These are phyloP conservation scores for Phytophthora gonapodyides DNA, from an alignment of 352 stramenopile species.

Conservation along the genomic window DNA sequence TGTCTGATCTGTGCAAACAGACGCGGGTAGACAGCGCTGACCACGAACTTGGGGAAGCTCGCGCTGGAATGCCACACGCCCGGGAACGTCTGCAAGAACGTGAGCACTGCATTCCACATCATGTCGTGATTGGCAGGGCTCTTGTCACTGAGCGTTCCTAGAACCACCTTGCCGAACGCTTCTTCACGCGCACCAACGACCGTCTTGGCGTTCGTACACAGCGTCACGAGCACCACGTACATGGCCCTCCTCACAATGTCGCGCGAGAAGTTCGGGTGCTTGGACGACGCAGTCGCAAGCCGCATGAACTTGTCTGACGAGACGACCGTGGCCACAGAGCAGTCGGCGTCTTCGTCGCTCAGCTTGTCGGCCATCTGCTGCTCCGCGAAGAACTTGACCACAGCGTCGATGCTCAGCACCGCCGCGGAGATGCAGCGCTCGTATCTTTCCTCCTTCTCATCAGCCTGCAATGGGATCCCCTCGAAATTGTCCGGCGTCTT, in stretches of 20 bases:
- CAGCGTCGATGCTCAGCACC: slow-evolving; percentile 58
- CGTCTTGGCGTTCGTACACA: slow-evolving; percentile 49
- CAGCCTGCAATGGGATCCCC: slow-evolving; percentile 54
- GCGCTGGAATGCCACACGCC: slow-evolving; percentile 44
- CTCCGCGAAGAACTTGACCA: slow-evolving; percentile 57
- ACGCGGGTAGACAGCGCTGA: slow-evolving; percentile 62
- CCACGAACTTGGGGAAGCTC: slow-evolving; percentile 66
- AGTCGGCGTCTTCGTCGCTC: slow-evolving; percentile 35
- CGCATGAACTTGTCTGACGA: slow-evolving; percentile 64
- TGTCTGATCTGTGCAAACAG: slow-evolving; percentile 77
- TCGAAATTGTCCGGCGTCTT: slow-evolving; percentile 69
- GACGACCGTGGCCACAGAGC: slow-evolving; percentile 56
- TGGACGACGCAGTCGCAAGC: slow-evolving; percentile 62
- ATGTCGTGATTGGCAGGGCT: slow-evolving; percentile 63
- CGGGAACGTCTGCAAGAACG: slow-evolving; percentile 62
- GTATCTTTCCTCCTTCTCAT: slow-evolving; percentile 78
- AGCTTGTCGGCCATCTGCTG: slow-evolving; percentile 47
- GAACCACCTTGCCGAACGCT: slow-evolving; percentile 71
- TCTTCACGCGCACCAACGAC: slow-evolving; percentile 56
- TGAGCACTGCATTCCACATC: slow-evolving; percentile 80
- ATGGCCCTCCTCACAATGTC: slow-evolving; percentile 67
- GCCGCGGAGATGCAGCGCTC: slow-evolving; percentile 72
- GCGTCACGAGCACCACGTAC: slow-evolving; percentile 60
- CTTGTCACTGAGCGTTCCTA: slow-evolving; percentile 75
- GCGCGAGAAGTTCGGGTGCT: slow-evolving; percentile 78